Percentiles rank a stretch among this genome's conserved stretches.
These are phyloP conservation scores for Trifolium repens DNA, from an alignment of 306 rosid genomes.

Conservation along the genomic window DNA sequence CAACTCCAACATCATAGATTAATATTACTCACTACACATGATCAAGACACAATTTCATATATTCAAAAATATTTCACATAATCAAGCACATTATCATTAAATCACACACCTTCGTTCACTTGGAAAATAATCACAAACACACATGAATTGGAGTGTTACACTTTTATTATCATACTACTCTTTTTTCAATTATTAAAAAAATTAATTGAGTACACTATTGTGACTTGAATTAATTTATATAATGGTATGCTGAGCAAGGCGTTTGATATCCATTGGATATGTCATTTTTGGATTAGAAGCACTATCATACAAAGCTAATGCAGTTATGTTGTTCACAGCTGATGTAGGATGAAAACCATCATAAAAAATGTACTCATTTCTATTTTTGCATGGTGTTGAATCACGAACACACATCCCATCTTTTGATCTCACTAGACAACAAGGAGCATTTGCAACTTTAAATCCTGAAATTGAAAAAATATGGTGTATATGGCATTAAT, in stretches of 20 bases:
- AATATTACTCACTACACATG: no score
- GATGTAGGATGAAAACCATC: constrained; percentile 49
- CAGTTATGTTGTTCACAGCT: constrained; percentile 22
- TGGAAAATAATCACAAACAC: no score
- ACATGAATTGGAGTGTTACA: no score
- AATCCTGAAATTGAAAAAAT: constrained; percentile 45
- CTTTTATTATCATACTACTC: no score
- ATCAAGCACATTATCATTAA: no score
- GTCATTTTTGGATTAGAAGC: background rate
- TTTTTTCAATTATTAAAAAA: no score
- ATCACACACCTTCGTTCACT: no score
- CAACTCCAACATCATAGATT: no score
- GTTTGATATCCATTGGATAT: background rate
- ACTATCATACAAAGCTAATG: constrained; percentile 15
- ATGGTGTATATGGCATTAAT: background rate
- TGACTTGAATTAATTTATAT: background rate
- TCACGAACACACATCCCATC: constrained; percentile 42
- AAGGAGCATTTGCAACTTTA: background rate
- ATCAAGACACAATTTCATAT: no score
- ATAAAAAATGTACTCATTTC: constrained; percentile 44
- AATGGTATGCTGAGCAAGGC: background rate
- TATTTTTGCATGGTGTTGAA: constrained; percentile 42
- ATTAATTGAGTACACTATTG: background rate
- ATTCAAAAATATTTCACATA: no score
- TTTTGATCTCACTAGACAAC: constrained; percentile 25